Conservation (phyloP, 345 rosid species). For the Theobroma cacao region DNA sequence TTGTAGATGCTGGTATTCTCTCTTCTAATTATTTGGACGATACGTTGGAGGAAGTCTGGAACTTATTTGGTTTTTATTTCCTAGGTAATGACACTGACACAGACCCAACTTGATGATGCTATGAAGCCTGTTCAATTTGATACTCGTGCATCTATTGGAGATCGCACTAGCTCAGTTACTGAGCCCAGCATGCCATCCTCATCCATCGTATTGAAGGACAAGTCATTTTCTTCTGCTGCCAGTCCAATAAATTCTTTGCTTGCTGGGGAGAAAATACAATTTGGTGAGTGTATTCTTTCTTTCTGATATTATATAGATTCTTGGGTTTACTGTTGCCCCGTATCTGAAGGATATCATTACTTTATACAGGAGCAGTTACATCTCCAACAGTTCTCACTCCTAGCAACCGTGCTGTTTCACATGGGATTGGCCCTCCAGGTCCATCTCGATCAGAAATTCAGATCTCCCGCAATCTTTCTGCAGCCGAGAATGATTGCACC, state of each 20-base stretch:
- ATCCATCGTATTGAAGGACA: slow-evolving; percentile 56
- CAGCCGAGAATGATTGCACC: slow-evolving; percentile 47
- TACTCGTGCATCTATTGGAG: slow-evolving; percentile 64
- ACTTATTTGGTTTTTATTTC: slow-evolving; percentile 21
- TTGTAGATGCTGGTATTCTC: not conserved
- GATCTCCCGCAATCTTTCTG: slow-evolving; percentile 39
- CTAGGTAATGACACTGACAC: slow-evolving; percentile 79
- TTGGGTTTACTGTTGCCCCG: not conserved
- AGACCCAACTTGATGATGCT: slow-evolving; percentile 88
- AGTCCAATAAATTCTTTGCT: slow-evolving; percentile 83
- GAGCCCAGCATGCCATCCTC: slow-evolving; percentile 52
- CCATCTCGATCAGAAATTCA: slow-evolving; percentile 47
- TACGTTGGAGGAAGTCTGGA: slow-evolving; percentile 8
- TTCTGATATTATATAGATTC: not conserved
- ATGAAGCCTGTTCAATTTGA: slow-evolving; percentile 78
- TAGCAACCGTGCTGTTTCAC: slow-evolving; percentile 43
- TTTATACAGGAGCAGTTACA: slow-evolving; percentile 79
- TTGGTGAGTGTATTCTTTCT: slow-evolving; percentile 55
- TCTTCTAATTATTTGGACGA: not conserved
- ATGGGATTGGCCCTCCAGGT: slow-evolving; percentile 61
- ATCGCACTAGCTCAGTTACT: slow-evolving; percentile 44
- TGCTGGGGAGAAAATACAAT: slow-evolving; percentile 95
- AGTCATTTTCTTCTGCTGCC: slow-evolving; percentile 56
- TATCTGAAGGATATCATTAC: slow-evolving; percentile 14
- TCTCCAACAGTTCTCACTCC: slow-evolving; percentile 73